These are phyloP conservation scores for Thelonectria rubi DNA, from an alignment of 2,329 filamentous ascomycete genomes.

Conservation along the genomic window DNA sequence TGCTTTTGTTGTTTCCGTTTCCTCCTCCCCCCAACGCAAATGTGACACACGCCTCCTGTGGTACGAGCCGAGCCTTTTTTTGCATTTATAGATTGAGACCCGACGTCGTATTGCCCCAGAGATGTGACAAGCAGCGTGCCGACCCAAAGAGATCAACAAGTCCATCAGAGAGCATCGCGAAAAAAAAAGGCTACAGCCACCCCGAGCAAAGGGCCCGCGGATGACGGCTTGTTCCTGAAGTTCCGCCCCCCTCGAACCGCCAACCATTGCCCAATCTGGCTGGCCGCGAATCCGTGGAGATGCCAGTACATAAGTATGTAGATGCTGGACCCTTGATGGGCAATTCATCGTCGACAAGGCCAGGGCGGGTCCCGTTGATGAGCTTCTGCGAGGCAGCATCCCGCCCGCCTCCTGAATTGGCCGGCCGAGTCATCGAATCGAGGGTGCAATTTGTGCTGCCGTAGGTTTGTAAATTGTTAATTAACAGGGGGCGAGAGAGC, in stretches of 20 bases:
- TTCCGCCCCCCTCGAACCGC: not conserved
- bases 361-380: constrained; percentile 6
- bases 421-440: constrained; percentile 1
- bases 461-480: not conserved
- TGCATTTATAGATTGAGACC: no score
- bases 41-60: not conserved
- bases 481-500: not conserved
- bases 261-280: constrained; percentile 22
- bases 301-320: no score
- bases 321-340: constrained; percentile 18
- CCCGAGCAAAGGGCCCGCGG: not conserved
- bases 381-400: constrained; percentile 1
- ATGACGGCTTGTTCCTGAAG: constrained; percentile 9
- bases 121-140: no score
- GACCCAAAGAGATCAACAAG: no score
- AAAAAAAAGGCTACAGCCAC: not conserved
- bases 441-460: not conserved
- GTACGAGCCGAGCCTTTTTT: no score
- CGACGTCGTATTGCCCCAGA: no score
- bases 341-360: not conserved
- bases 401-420: no score
- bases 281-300: constrained; percentile 19
- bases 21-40: not conserved
- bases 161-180: no score
- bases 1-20: no score